Conservation (phyloP, 2,329 filamentous ascomycete species). For the Clonostachys rosea region DNA sequence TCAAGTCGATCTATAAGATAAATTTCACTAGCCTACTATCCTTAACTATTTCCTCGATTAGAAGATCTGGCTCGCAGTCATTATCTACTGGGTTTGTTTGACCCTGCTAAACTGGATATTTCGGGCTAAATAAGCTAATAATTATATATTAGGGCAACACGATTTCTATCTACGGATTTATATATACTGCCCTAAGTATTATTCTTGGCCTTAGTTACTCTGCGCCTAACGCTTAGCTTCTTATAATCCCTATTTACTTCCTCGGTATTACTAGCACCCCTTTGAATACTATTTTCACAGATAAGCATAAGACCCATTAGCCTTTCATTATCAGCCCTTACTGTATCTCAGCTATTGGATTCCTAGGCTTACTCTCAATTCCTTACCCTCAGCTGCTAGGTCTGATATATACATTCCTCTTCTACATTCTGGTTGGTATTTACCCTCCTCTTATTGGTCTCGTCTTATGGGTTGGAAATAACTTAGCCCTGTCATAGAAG, state of each 20-base stretch:
- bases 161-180: constrained; percentile 22
- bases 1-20: constrained; percentile 15
- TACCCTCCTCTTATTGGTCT: constrained; percentile 18
- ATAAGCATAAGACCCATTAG: constrained; percentile 4
- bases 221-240: constrained; percentile 14
- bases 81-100: constrained; percentile 43
- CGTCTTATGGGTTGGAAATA: constrained; percentile 7
- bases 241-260: constrained; percentile 5
- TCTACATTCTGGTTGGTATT: constrained; percentile 11
- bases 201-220: constrained; percentile 32
- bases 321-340: constrained; percentile 5
- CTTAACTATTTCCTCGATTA: constrained; percentile 37
- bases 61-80: constrained; percentile 36
- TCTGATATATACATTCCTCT: constrained; percentile 17
- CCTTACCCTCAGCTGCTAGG: constrained; percentile 11
- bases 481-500: constrained; percentile 7
- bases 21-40: constrained; percentile 24
- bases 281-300: constrained; percentile 2
- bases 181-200: constrained; percentile 25
- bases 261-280: constrained; percentile 3
- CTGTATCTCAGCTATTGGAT: constrained; percentile 4
- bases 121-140: too few species aligned
- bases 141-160: constrained; percentile 13
- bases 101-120: not conserved
- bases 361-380: constrained; percentile 5